These are phyloP conservation scores for Hyphopichia wangnamkhiaoensis DNA, from an alignment of 1,139 yeast species.

Conservation along the genomic window DNA sequence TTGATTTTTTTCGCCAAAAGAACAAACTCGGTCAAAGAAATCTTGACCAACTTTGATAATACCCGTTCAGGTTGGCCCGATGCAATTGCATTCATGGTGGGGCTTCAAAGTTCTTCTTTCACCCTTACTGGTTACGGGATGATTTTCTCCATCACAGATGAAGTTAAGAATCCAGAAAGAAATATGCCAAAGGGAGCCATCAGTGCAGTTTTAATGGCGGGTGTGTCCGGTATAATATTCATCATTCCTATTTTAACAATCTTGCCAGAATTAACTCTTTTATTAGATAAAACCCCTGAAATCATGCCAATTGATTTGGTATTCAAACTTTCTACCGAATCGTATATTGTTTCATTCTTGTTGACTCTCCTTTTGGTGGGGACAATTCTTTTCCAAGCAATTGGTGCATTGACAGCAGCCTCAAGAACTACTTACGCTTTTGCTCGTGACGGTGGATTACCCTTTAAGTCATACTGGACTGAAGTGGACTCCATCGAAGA, in stretches of 20 bases:
- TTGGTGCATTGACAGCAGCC: constrained; percentile 81
- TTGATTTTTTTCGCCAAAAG: constrained; percentile 60
- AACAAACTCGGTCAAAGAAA: constrained; percentile 59
- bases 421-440: constrained; percentile 85
- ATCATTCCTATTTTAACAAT: constrained; percentile 71
- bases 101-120: constrained; percentile 76
- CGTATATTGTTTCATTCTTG: constrained; percentile 65
- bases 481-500: constrained; percentile 62
- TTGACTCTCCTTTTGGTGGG: constrained; percentile 68
- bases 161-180: constrained; percentile 72
- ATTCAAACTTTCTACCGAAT: constrained; percentile 68
- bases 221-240: constrained; percentile 68
- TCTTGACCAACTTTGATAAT: constrained; percentile 70
- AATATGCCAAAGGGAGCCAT: constrained; percentile 80
- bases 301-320: constrained; percentile 67
- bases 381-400: constrained; percentile 73
- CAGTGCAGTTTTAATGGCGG: constrained; percentile 62
- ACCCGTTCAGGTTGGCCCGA: constrained; percentile 73
- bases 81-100: constrained; percentile 66
- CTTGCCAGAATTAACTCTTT: constrained; percentile 59
- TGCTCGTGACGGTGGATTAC: constrained; percentile 87
- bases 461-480: constrained; percentile 65
- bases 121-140: constrained; percentile 83
- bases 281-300: constrained; percentile 63
- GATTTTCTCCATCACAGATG: constrained; percentile 80